These are phyloP conservation scores for Neophaeococcomyces aloes DNA, from an alignment of 2,329 filamentous ascomycete genomes.

Conservation along the genomic window DNA sequence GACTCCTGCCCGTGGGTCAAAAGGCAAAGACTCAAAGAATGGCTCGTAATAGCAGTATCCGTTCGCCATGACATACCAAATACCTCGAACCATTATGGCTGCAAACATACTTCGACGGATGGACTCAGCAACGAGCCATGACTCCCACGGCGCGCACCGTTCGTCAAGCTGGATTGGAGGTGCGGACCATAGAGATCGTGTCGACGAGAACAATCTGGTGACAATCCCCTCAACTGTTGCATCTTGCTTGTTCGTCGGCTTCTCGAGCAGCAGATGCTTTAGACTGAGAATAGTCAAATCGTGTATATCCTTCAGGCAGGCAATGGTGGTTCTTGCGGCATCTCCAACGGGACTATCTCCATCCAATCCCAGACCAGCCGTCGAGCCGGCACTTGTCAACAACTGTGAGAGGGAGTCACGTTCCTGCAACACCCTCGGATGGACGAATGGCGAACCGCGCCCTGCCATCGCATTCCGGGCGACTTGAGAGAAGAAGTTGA, in stretches of 20 bases:
- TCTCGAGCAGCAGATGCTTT: constrained; percentile 5
- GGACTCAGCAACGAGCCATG: constrained; percentile 16
- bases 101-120: constrained; percentile 15
- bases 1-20: constrained; percentile 17
- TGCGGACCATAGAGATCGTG: constrained; percentile 9
- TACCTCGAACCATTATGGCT: constrained; percentile 10
- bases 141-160: constrained; percentile 14
- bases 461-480: constrained; percentile 9
- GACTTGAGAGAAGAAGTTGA: constrained; percentile 5
- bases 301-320: constrained; percentile 13
- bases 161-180: constrained; percentile 11
- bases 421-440: constrained; percentile 10
- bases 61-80: constrained; percentile 10
- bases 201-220: constrained; percentile 10
- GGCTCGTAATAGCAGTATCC: constrained; percentile 17
- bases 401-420: not conserved
- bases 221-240: constrained; percentile 2
- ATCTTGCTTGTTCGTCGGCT: constrained; percentile 1
- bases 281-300: constrained; percentile 11
- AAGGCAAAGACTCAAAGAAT: constrained; percentile 15
- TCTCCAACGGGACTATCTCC: constrained; percentile 3
- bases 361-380: not conserved
- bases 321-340: not conserved
- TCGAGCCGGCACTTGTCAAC: not conserved
- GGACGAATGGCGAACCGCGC: constrained; percentile 13